Conservation (phyloP, 768 basidiomycete genomes). For the Exidia glandulosa region DNA sequence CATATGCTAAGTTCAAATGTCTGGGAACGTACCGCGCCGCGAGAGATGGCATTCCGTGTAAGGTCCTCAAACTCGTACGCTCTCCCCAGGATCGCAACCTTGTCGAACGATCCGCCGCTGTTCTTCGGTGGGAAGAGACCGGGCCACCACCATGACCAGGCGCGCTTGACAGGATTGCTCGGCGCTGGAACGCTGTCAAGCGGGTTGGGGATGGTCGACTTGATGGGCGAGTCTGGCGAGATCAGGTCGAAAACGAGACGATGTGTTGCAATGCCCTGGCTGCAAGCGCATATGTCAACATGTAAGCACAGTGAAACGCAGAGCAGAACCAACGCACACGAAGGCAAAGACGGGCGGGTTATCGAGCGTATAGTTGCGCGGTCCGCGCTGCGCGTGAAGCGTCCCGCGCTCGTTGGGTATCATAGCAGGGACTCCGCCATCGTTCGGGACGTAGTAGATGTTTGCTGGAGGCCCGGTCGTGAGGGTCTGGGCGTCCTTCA, state of each 20-base stretch:
- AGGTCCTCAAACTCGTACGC: neutral
- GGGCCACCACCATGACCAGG: neutral
- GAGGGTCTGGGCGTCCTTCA: neutral
- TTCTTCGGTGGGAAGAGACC: neutral
- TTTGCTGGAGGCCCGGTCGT: neutral
- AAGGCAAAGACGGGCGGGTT: neutral
- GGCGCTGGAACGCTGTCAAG: neutral
- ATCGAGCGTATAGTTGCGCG: neutral
- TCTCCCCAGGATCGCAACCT: neutral
- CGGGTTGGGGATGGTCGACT: neutral
- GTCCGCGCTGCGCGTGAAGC: neutral
- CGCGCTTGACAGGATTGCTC: too few relatives aligned
- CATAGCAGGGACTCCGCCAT: neutral
- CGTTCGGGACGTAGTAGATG: neutral
- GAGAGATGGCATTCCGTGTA: neutral
- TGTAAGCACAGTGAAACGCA: too few relatives aligned
- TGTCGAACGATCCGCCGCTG: neutral
- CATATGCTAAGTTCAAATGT: neutral
- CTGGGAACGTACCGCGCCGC: neutral
- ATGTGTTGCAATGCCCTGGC: neutral
- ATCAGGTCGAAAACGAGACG: neutral
- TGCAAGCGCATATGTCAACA: slow-evolving; percentile 11
- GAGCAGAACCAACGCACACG: neutral
- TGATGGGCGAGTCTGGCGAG: neutral
- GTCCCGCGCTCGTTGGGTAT: neutral